Evolutionary conservation across 768 basidiomycete genomes (phyloP), one percentile per base, ranked within the genome.

Genomic region (Tricholoma saponaceum): DNA sequence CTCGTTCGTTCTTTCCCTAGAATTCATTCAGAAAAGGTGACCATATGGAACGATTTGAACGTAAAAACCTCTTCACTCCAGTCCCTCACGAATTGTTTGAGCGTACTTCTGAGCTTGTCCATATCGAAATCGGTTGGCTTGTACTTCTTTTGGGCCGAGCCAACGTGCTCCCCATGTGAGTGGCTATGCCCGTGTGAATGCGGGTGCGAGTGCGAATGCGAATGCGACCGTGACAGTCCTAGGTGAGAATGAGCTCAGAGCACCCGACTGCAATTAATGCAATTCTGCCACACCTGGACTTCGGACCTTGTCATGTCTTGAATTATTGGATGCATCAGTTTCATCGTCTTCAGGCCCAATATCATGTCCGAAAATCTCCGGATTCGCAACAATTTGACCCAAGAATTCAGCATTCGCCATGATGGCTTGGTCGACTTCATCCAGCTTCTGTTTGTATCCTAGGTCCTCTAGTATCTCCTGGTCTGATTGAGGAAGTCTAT

Each of bases 71-170:
- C 88, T 61, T 78, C 81, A 58, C 89, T 91, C 95, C 95, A 98
- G 67, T 98, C 95, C 12, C 95, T 81, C 9, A 94, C 94, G 52
- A 96, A 88, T 64, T 96, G 94, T 66, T 96, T 92, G 37, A 98
- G 72, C 0, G 95, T 96, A 66, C 92, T 95, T 57, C 94, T 76
- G 39, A 98, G 75, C 67, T 96, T 95, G 68, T 97, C 93, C 85
- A 90, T 89, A 63, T 93, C 89, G 59, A 82, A 82, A 35, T 92
- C 89, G 0, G 81, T 84, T 0, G 85, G 81, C 57, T 74, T 78
- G 62, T 79, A 79, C 51, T 68, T 70, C 43, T 71, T 65, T 49
- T 33, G 62, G 47, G 58, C 60, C 20, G 51, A 63, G 44, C 18
- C 62, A 2, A 39, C 55, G 53, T 70, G 70, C 5, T 64, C 55